These are phyloP conservation scores for Suillus clintonianus DNA, from an alignment of 768 basidiomycete genomes.

Conservation along the genomic window DNA sequence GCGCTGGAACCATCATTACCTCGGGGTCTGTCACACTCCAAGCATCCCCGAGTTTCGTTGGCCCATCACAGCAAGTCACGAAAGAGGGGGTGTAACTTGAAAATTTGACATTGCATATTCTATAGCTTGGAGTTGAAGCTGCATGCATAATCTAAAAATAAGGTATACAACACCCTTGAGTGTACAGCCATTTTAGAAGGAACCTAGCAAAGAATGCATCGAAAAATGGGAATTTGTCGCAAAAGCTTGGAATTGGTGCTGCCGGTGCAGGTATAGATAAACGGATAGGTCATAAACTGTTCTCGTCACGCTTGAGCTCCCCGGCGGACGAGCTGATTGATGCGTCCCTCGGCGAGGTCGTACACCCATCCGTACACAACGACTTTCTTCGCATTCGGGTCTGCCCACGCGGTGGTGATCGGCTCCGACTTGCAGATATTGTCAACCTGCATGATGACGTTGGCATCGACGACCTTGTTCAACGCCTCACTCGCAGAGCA, in stretches of 20 bases:
- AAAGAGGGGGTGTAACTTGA: too few relatives aligned
- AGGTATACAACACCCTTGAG: background rate
- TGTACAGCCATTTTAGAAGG: background rate
- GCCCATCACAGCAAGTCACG: too few relatives aligned
- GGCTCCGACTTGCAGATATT: slow-evolving; percentile 49
- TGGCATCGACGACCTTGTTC: slow-evolving; percentile 55
- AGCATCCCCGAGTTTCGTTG: too few relatives aligned
- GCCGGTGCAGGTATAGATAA: background rate
- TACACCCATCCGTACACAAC: slow-evolving; percentile 79
- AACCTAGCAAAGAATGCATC: background rate
- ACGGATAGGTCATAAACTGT: too few relatives aligned
- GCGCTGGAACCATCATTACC: background rate
- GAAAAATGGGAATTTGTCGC: background rate
- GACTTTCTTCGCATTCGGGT: slow-evolving; percentile 37
- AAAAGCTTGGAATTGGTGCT: background rate
- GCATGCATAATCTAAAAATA: background rate
- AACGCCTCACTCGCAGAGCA: slow-evolving; percentile 40
- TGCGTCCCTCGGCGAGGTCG: slow-evolving; percentile 56
- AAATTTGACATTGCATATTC: too few relatives aligned
- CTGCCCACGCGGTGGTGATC: slow-evolving; percentile 46
- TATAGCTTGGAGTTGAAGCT: background rate
- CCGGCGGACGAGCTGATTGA: slow-evolving; percentile 50
- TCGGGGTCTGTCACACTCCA: background rate
- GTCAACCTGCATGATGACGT: slow-evolving; percentile 57
- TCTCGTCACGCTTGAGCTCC: background rate